Evolutionary conservation across 345 rosid species (phyloP), one percentile per base, ranked within the genome.

Genomic region (Capsella bursapastoris): DNA sequence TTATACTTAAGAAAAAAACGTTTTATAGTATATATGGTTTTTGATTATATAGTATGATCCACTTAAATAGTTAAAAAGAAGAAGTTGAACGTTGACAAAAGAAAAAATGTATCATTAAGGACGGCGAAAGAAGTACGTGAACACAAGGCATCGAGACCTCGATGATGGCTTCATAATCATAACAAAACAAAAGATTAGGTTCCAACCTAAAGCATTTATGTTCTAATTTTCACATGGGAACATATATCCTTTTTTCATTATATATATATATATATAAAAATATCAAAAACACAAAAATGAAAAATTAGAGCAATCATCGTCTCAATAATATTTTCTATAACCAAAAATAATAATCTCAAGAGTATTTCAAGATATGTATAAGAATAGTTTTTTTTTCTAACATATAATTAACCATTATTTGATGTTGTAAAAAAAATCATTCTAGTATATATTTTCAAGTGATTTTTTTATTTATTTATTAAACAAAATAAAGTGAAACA

Each of bases 101-200:
- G 6, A 34, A 44, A 15, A 9, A 53, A 47, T 29, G 4, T 11
- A 28, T 38, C 10, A 29, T 40, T 16, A 31, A 71, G 63, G 47
- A 72, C 53, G 45, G 62, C 15, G 28, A 62, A 22, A 64, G 56
- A 55, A 43, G 47, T 53, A 64, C 45, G 45, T 43, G 45, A 64
- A 44, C 37, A 45, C 31, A 73, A 55, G 27, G 16, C 63, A 34
- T 62, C 69, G 18, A 22, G 25, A 62, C 41, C 31, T 62, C 15
- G 15, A 64, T 0, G 38, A 43, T 44, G 27, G 47, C 28, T 44
- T 55, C 48, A 43, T 45, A 52, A 61, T 16, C 47, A 45, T 48
- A 64, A 63, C 14, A 52, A 63, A 64, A 72, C 70, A 73, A 64
- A 72, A 73, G 28, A 64, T 55, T 64, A 73, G 64, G 77, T 64